phyloP scores from a whole-genome alignment of 805 yeast species.

The Schizosaccharomyces cryophilus region DNA sequence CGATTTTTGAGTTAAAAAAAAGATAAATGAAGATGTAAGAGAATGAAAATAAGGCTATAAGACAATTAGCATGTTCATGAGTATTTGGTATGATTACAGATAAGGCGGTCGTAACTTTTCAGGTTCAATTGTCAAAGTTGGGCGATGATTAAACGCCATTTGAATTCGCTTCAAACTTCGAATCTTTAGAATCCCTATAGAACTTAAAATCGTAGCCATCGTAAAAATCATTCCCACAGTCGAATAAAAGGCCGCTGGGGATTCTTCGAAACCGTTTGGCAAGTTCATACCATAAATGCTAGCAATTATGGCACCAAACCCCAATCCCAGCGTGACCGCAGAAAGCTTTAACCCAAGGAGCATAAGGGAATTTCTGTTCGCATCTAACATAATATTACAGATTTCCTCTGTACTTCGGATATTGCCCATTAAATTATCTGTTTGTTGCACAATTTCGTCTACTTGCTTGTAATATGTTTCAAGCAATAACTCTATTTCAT shows the following conservation, averaged over 20 bases:
- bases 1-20: too few species aligned
- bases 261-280: conserved; percentile 73
- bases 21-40: background rate
- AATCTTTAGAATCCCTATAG: background rate
- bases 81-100: background rate
- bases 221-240: background rate
- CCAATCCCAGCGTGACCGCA: conserved; percentile 59
- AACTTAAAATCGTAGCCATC: background rate
- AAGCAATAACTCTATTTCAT: conserved; percentile 68
- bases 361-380: conserved; percentile 86
- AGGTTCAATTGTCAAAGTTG: background rate
- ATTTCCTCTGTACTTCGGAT: conserved; percentile 86
- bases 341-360: conserved; percentile 20
- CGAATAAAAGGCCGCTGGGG: conserved; percentile 35
- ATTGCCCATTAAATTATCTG: conserved; percentile 52
- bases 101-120: background rate
- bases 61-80: too few species aligned
- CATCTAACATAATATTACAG: conserved; percentile 73
- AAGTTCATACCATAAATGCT: conserved; percentile 90
- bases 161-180: background rate
- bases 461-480: conserved; percentile 79
- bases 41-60: background rate
- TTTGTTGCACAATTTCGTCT: conserved; percentile 84
- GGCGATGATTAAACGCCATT: background rate
- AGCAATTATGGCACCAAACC: conserved; percentile 56